Evolutionary conservation across 2,329 filamentous ascomycete species (phyloP), one percentile per base, ranked within the genome.

Genomic region (Curvularia sp.): DNA sequence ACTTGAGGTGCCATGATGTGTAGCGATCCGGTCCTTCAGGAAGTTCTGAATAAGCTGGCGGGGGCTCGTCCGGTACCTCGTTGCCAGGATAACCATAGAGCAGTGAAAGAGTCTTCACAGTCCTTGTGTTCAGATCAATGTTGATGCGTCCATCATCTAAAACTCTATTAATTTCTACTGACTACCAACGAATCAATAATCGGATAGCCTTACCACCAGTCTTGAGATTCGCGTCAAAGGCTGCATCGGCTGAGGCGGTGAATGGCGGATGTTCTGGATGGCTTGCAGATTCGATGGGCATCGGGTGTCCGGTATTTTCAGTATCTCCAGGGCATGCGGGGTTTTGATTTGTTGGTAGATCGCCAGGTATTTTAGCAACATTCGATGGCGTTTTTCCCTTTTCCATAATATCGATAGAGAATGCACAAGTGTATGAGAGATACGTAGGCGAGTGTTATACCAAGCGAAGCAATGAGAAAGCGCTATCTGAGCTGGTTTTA

Each of bases 111-210:
- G 13, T 42, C 26, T 49, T 44, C 9, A 51, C 49, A 5, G 49
- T 12, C 24, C 33, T 53, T 2, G 58, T 54, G 10, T 61, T 47
- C 26, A 61, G 30, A 18, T 61, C 54, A 24, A 61, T 57, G 12
- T 57, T 54, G 26, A 61, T 38, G 39, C 54, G 58, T 6, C 58
- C 58, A 51, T 61, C 50, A 12, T 18, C 52, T 54, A 10, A 10
- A 41, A 41, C 2, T 5, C n/a, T 0, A 10, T 41, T 9, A 41
- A 6, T 41, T 41, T 20, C 8, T 4, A 22, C n/a, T 13, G 8
- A 20, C 8, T 20, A 15, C 4, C 33, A n/a, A 10, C 4, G 6
- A 20, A 1, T 20, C n/a, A 0, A 41, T 18, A 1, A 41, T n/a
- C 0, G 7, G 38, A 18, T 18, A 41, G n/a, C 9, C 38, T 41